phyloP scores from a whole-genome alignment of 441 rosid species.

The Arabidopsis lyrata region DNA sequence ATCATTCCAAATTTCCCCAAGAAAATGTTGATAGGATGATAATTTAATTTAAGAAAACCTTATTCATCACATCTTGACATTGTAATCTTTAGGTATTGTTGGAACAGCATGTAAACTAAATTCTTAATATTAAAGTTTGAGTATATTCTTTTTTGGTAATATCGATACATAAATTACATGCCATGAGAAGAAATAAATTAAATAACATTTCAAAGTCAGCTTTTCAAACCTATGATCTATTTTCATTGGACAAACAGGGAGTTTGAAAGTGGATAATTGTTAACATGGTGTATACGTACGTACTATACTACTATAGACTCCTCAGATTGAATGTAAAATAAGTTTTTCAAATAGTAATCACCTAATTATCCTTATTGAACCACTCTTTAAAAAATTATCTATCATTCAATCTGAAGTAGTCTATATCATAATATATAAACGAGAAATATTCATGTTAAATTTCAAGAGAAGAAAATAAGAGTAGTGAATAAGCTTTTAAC shows the following conservation, averaged over 20 bases:
- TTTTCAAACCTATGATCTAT: neutral
- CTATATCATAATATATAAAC: neutral
- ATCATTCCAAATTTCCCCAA: neutral
- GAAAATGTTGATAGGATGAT: neutral
- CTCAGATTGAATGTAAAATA: no score
- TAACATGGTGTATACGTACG: no score
- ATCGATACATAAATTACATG: neutral
- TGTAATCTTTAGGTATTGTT: neutral
- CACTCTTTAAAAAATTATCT: no score
- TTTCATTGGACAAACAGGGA: no score
- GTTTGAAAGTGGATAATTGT: no score
- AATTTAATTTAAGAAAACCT: neutral
- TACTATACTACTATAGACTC: no score
- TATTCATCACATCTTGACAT: neutral
- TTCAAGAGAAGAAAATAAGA: neutral
- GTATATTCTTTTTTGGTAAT: neutral
- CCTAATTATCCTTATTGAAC: no score
- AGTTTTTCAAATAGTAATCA: no score
- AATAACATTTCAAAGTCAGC: neutral
- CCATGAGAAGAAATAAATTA: neutral
- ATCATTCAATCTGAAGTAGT: no score
- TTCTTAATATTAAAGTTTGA: neutral
- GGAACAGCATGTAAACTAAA: neutral
- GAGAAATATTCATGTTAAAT: conserved; percentile 2
- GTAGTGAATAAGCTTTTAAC: neutral